phyloP scores from a whole-genome alignment of 2,329 filamentous ascomycete genomes.

The Seiridium cupressi region DNA sequence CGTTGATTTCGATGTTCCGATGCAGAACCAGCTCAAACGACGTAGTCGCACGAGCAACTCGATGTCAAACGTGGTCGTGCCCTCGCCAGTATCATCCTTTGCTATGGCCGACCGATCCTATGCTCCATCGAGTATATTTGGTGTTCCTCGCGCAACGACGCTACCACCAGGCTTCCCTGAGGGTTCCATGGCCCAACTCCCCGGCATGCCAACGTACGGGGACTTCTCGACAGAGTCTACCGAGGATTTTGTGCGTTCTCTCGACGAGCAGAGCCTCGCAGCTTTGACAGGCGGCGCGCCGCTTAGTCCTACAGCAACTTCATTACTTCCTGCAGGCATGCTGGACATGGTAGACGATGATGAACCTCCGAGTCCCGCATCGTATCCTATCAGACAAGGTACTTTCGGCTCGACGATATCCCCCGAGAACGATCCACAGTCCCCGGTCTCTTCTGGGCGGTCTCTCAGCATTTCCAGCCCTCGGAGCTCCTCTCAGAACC shows the following conservation, averaged over 20 bases:
- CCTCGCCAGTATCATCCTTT: conserved; percentile 40
- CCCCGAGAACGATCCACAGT: conserved; percentile 51
- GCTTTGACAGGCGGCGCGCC: conserved; percentile 63
- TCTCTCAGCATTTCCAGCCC: conserved; percentile 61
- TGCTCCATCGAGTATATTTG: conserved; percentile 46
- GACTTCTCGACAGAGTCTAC: conserved; percentile 28
- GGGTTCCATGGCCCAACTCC: conserved; percentile 41
- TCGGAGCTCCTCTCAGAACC: conserved; percentile 57
- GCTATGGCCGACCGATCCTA: conserved; percentile 38
- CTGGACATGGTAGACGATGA: conserved; percentile 62
- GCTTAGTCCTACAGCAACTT: conserved; percentile 74
- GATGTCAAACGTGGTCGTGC: conserved; percentile 37
- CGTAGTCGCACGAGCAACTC: conserved; percentile 48
- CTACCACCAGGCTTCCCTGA: conserved; percentile 49
- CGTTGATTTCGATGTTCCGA: conserved; percentile 45
- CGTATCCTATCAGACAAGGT: conserved; percentile 27
- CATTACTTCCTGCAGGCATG: conserved; percentile 68
- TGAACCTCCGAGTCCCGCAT: conserved; percentile 47
- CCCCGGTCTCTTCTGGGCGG: conserved; percentile 57
- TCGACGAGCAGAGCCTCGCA: conserved; percentile 63
- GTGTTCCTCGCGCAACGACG: conserved; percentile 33
- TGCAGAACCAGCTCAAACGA: conserved; percentile 41
- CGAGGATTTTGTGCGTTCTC: conserved; percentile 37
- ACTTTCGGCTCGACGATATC: conserved; percentile 34
- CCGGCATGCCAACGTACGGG: conserved; percentile 20